Percentiles rank a stretch among this genome's conserved stretches.
Conservation (phyloP, 257 asterid genomes). For the Solanum infundibuliforme region DNA sequence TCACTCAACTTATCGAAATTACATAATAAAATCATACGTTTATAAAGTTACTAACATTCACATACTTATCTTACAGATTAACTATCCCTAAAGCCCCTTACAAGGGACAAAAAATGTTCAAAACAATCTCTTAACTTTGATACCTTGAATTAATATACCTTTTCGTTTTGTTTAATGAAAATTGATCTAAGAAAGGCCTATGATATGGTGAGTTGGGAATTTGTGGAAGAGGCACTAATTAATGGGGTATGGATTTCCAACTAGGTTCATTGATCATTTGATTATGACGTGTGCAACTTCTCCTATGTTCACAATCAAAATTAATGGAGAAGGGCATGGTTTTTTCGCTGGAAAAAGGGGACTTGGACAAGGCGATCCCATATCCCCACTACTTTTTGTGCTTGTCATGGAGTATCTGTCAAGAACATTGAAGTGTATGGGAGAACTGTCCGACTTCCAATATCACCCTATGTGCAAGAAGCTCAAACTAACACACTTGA, state of each 20-base stretch:
- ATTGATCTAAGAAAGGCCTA: no score
- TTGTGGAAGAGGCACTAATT: no score
- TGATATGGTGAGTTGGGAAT: no score
- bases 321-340: neutral
- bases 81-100: neutral
- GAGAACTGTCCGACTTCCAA: no score
- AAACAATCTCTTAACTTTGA: neutral
- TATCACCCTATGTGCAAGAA: no score
- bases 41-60: neutral
- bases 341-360: neutral
- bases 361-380: neutral
- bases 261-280: neutral
- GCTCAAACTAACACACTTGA: no score
- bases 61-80: neutral
- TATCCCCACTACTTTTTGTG: neutral
- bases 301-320: neutral
- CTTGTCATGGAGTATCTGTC: no score
- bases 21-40: neutral
- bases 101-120: neutral
- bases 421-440: no score
- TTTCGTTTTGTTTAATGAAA: no score
- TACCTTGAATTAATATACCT: no score
- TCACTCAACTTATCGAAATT: neutral
- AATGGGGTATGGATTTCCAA: neutral
- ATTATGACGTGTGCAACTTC: neutral